phyloP scores from a whole-genome alignment of 2,329 filamentous ascomycete species.

The Phaeophleospora eucalypticola region DNA sequence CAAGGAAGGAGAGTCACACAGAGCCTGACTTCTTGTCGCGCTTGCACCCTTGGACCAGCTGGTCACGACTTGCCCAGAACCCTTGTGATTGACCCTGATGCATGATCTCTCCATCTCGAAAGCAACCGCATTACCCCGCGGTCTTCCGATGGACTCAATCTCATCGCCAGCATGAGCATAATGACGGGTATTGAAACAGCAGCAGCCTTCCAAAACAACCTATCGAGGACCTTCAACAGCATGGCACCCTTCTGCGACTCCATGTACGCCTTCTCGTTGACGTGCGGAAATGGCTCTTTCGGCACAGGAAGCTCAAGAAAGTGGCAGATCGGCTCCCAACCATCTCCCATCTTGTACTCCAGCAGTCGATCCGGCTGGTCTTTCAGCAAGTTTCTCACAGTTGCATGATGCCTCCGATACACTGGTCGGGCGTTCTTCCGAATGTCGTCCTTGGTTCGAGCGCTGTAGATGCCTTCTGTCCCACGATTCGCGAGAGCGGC shows the following conservation, averaged over 20 bases:
- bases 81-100: no score
- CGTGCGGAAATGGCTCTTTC: not conserved
- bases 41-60: no score
- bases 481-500: not conserved
- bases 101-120: no score
- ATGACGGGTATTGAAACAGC: not conserved
- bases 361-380: constrained; percentile 4
- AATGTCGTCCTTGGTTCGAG: not conserved
- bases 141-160: not conserved
- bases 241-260: not conserved
- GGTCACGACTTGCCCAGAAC: no score
- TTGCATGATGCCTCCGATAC: not conserved
- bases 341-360: constrained; percentile 1
- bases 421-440: not conserved
- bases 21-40: not conserved
- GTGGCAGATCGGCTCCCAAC: constrained; percentile 7
- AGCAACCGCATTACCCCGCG: not conserved
- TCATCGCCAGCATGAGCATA: not conserved
- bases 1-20: not conserved
- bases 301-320: constrained; percentile 2
- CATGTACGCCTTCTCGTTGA: not conserved
- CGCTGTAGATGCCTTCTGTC: not conserved
- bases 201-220: not conserved
- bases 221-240: not conserved
- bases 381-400: not conserved